Evolutionary conservation across 225 moss, liverwort and hornwort genomes (phyloP).

Genomic region (Sphagnum contortum): DNA sequence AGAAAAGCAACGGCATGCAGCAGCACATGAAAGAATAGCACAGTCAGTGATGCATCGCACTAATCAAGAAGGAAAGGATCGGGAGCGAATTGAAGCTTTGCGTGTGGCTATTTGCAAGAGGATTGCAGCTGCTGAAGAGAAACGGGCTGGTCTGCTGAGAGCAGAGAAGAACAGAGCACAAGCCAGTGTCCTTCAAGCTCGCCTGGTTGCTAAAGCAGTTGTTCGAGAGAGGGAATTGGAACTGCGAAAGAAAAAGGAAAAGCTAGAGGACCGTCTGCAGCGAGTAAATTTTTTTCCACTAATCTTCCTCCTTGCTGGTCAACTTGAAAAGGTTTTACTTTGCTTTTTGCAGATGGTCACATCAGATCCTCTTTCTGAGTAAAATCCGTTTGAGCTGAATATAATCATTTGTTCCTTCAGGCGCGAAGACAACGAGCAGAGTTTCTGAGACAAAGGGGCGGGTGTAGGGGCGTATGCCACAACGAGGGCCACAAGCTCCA

Average conservation of each 20-base stretch:
- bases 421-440: conserved; percentile 95
- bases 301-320: neutral
- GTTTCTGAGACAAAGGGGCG: conserved; percentile 87
- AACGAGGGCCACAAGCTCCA: conserved; percentile 70
- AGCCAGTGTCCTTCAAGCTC: conserved; percentile 90
- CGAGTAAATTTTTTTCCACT: conserved; percentile 32
- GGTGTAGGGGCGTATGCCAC: conserved; percentile 79
- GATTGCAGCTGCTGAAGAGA: conserved; percentile 96
- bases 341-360: no score
- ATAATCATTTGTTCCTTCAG: conserved; percentile 15
- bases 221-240: conserved; percentile 87
- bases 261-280: conserved; percentile 89
- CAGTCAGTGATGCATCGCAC: conserved; percentile 73
- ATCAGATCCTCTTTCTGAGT: no score
- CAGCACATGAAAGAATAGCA: conserved; percentile 77
- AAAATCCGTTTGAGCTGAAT: no score
- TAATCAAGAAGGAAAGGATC: conserved; percentile 79
- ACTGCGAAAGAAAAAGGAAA: conserved; percentile 79
- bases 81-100: conserved; percentile 87
- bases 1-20: conserved; percentile 86
- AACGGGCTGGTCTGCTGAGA: conserved; percentile 81
- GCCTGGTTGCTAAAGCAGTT: conserved; percentile 87
- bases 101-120: conserved; percentile 75
- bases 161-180: conserved; percentile 95
- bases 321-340: neutral